Evolutionary conservation across 1,284 basidiomycete species (phyloP), one percentile per base, ranked within the genome.

Genomic region (Mycena sp.): DNA sequence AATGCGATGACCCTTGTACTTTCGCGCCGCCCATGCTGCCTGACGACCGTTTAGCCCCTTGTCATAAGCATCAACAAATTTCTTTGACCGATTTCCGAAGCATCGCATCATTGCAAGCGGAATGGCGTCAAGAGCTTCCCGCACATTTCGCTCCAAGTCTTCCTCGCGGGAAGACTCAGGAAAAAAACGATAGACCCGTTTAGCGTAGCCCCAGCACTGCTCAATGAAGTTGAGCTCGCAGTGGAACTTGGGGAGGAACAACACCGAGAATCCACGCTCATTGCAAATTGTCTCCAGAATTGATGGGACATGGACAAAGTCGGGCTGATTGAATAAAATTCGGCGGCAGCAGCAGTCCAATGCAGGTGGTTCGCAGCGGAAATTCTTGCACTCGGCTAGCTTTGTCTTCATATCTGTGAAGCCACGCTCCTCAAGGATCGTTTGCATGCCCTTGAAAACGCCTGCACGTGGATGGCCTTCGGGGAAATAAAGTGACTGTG

Each of bases 391-490:
- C 35, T 65, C 38, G 1, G 45, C 44, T 19, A 48, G 45, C 28
- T 48, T 30, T 28, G 10, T 30, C 10, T 7, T 7, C 2, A 28
- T 19, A 23, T 19, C 23, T 30, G 37, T 17, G 9, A 67, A 61
- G 10, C 67, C 65, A 44, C n/a, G n/a, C n/a, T n/a, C n/a, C n/a
- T n/a, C n/a, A n/a, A n/a, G n/a, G n/a, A n/a, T n/a, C n/a, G n/a
- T 25, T 1, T 49, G 57, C 75, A 77, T 76, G 7, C 76, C 75
- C 63, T 76, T 76, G 65, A 74, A 73, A 23, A 56, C 44, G 1
- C 74, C 72, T 7, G 49, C 50, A 11, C 57, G 41, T 23, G 57
- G 58, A 53, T 75, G 71, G 25, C 51, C 64, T 10, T 66, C 40
- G 2, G 68, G 69, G 45, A 67, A 75, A 60, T 77, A 76, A 6